Base-by-base conservation (phyloP, 2,329 filamentous ascomycete genomes). In the Verticillium zaregamsianum region DNA sequence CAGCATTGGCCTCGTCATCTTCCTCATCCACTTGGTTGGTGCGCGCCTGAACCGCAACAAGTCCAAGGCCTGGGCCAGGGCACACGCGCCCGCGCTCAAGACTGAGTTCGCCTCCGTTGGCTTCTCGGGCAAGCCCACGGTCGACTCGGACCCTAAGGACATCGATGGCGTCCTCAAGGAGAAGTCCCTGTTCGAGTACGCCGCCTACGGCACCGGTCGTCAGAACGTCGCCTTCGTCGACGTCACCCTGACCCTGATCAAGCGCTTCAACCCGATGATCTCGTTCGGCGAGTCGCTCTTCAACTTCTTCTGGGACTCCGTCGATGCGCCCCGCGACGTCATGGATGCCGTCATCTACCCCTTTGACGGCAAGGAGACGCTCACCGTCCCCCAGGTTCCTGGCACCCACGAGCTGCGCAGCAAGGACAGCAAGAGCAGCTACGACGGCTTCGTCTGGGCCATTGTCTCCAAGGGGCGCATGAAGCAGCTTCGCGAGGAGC, bases 401-500 rank as follows among this genome's bases (percentile, higher is more conserved):
- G 86, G 86, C 49, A 81, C 85, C 52, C 80, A 80, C 56, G 86
- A 88, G 68, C 76, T 84, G 59, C 78, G 79, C 66, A 77, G 78
- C 71, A 77, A 84, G 81, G 79, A 86, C 71, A 69, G 79, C 76
- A 89, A 86, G 83, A 88, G 87, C 80, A 77, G 79, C 62, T 98
- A 90, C 71, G 95, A 98, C 73, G 89, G 89, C 55, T 99, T 98
- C 71, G 94, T 99, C 66, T 98, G 91, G 86, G 94, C 93, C 58
- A 77, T 99, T 67, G 93, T 98, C 65, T 92, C 98, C 84, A 99
- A 99, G 86, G 89, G 93, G 70, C 80, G 85, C 74, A 98, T 99
- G 94, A 92, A 91, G 80, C 82, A 86, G 70, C 85, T 97, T 69
- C 90, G 95, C 64, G 91, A 97, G 57, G 92, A 97, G 66, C 91